These are phyloP conservation scores for Ceraceosorus guamensis DNA, from an alignment of 1,284 basidiomycete genomes.

Conservation along the genomic window DNA sequence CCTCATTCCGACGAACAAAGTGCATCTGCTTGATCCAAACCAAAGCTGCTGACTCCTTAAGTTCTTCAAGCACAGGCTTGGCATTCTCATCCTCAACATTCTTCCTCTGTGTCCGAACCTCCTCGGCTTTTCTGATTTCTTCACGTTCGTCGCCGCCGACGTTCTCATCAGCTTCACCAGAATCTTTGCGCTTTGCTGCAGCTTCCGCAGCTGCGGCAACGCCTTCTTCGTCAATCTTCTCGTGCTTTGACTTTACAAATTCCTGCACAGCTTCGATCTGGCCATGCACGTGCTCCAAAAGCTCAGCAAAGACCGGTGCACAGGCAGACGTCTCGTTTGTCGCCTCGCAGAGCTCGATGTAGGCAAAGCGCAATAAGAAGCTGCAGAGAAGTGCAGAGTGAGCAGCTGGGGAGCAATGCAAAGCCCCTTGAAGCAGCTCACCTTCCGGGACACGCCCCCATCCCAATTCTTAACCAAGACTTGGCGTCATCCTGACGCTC, in stretches of 20 bases:
- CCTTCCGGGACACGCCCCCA: conserved; percentile 81
- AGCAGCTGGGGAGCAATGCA: background rate
- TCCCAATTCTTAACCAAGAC: conserved; percentile 71
- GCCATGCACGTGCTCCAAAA: conserved; percentile 63
- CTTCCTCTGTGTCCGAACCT: conserved; percentile 49
- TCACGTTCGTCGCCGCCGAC: conserved; percentile 52
- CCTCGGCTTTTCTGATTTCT: conserved; percentile 56
- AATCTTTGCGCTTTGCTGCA: conserved; percentile 34
- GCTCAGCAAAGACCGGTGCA: conserved; percentile 55
- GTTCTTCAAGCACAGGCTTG: conserved; percentile 52
- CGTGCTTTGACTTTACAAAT: conserved; percentile 53
- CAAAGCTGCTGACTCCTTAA: conserved; percentile 53
- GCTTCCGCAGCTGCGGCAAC: conserved; percentile 22
- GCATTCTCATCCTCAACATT: conserved; percentile 41
- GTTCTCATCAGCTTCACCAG: conserved; percentile 48
- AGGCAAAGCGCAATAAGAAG: conserved; percentile 79
- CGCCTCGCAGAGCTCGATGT: conserved; percentile 73
- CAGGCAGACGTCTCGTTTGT: conserved; percentile 49
- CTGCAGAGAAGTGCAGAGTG: conserved; percentile 51
- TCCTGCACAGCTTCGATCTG: conserved; percentile 66
- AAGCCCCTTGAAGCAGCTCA: conserved; percentile 34
- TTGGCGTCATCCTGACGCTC: conserved; percentile 75
- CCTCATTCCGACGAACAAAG: conserved; percentile 73
- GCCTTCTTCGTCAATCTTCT: conserved; percentile 47
- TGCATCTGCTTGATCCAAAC: conserved; percentile 82